These are phyloP conservation scores for Nemophila menziesii DNA, from an alignment of 257 asterid species.

Conservation along the genomic window DNA sequence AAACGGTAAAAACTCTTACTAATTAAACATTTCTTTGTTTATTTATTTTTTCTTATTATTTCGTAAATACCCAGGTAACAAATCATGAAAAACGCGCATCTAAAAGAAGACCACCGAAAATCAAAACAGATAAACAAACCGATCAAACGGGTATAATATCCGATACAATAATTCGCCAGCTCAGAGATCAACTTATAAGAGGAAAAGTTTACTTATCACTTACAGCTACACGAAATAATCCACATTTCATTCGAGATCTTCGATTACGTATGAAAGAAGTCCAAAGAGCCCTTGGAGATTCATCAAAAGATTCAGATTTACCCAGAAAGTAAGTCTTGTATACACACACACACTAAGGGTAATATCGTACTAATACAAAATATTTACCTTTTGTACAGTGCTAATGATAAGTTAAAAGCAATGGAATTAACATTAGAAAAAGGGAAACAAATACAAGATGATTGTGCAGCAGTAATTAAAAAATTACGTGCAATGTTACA, in stretches of 20 bases:
- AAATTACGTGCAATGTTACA: conserved; percentile 61
- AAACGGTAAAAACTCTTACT: no score
- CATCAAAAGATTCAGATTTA: conserved; percentile 74
- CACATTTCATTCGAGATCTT: conserved; percentile 72
- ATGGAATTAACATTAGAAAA: conserved; percentile 70
- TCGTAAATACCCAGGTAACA: conserved; percentile 23
- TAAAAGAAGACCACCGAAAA: conserved; percentile 30
- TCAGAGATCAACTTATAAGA: conserved; percentile 66
- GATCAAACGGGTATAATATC: conserved; percentile 25
- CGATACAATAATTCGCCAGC: conserved; percentile 57
- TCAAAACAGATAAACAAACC: conserved; percentile 26
- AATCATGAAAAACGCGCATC: conserved; percentile 22
- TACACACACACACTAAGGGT: not conserved
- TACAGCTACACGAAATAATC: conserved; percentile 56
- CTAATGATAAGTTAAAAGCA: conserved; percentile 54
- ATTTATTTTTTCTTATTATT: not conserved
- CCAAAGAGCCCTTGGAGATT: conserved; percentile 58
- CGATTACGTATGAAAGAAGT: conserved; percentile 82
- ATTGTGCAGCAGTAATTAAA: conserved; percentile 43
- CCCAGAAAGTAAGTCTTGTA: conserved; percentile 46
- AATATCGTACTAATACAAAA: not conserved
- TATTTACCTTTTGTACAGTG: conserved; percentile 27
- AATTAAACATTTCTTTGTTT: not conserved
- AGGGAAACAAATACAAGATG: conserved; percentile 79
- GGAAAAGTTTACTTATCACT: conserved; percentile 76